These are phyloP conservation scores for Phytophthora boehmeriae DNA, from an alignment of 352 stramenopile species.

Conservation along the genomic window DNA sequence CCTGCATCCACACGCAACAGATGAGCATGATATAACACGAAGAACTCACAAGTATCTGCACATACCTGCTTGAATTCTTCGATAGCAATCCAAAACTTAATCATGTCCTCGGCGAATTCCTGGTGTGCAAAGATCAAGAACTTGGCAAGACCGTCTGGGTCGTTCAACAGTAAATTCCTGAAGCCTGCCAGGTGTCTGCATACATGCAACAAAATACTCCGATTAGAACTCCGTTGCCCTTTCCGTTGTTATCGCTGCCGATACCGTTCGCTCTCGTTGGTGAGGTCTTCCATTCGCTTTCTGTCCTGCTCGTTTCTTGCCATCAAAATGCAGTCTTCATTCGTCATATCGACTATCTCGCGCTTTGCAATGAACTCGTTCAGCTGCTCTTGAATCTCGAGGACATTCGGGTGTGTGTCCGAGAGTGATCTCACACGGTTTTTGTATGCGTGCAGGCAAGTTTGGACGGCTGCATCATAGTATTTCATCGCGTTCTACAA, in stretches of 20 bases:
- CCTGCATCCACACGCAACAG: slow-evolving; percentile 13
- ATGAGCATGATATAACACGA: neutral
- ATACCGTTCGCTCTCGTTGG: slow-evolving; percentile 41
- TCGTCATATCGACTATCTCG: slow-evolving; percentile 38
- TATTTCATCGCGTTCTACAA: slow-evolving; percentile 21
- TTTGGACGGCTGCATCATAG: slow-evolving; percentile 33
- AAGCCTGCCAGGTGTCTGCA: slow-evolving; percentile 44
- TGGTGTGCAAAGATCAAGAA: slow-evolving; percentile 52
- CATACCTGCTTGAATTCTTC: slow-evolving; percentile 57
- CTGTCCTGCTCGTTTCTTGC: slow-evolving; percentile 22
- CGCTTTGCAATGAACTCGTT: slow-evolving; percentile 46
- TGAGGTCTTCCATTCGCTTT: slow-evolving; percentile 23
- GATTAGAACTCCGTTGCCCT: neutral
- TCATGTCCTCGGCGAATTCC: slow-evolving; percentile 64
- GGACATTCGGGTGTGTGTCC: slow-evolving; percentile 18
- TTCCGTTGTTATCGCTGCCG: neutral
- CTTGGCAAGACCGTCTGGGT: slow-evolving; percentile 28
- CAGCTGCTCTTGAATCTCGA: slow-evolving; percentile 26
- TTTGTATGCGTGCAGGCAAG: slow-evolving; percentile 26
- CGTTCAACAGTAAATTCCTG: slow-evolving; percentile 41
- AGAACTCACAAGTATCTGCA: no score
- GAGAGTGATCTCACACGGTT: slow-evolving; percentile 15
- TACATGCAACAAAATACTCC: neutral
- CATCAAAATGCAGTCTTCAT: slow-evolving; percentile 38
- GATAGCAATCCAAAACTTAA: slow-evolving; percentile 68